A percentile compares a stretch with the other conserved stretches of the same genome.
Evolutionary conservation across 176 grass and related monocot genomes (phyloP).

Genomic region (Oryza meridionalis): DNA sequence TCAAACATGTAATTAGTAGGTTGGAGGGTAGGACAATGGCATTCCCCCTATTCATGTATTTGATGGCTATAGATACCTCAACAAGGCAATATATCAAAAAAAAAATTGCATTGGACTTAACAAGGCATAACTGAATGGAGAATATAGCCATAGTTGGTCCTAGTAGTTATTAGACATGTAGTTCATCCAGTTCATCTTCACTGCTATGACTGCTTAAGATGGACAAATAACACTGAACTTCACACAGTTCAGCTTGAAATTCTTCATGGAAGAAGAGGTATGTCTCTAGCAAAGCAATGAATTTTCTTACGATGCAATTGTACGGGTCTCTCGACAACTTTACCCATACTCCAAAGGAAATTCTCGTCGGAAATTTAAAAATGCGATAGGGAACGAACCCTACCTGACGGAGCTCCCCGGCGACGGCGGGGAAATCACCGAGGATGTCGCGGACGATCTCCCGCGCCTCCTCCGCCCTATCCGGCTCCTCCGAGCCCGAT

Average conservation of each 20-base stretch:
- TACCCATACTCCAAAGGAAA: background rate
- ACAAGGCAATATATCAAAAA: slow-evolving; percentile 6
- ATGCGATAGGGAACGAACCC: background rate
- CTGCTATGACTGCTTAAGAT: background rate
- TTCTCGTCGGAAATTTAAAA: background rate
- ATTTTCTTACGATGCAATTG: background rate
- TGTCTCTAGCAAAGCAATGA: background rate
- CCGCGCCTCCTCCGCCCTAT: slow-evolving; percentile 52
- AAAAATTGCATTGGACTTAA: background rate
- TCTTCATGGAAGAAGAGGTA: background rate
- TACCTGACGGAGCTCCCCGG: slow-evolving; percentile 67
- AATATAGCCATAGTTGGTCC: background rate
- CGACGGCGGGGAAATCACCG: slow-evolving; percentile 56
- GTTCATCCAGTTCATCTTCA: background rate
- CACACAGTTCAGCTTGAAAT: background rate
- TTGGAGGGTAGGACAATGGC: background rate
- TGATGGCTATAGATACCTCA: background rate
- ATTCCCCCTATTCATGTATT: background rate
- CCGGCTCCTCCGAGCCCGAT: slow-evolving; percentile 32
- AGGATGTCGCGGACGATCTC: slow-evolving; percentile 67
- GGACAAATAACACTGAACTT: background rate
- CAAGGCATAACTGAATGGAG: background rate
- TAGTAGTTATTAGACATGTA: background rate
- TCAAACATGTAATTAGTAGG: background rate
- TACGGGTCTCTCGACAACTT: background rate